Conservation (phyloP, 176 grass and related monocot species). For the Microstegium vimineum region DNA sequence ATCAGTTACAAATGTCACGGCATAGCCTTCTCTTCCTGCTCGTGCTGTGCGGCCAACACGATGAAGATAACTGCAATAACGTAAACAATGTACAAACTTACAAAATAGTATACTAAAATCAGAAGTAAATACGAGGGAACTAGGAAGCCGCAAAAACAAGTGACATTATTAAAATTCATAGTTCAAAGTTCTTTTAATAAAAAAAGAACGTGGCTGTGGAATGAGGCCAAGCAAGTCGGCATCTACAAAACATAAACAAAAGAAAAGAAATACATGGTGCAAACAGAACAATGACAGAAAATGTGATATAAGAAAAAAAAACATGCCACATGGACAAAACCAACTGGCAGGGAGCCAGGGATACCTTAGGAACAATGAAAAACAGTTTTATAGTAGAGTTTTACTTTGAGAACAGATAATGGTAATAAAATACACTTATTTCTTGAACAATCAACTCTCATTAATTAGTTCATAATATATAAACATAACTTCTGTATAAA, state of each 20-base stretch:
- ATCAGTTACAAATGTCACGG: slow-evolving; percentile 92
- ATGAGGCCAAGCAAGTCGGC: neutral
- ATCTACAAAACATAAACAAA: neutral
- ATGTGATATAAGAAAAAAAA: neutral
- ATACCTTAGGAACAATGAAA: neutral
- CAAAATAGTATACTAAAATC: neutral
- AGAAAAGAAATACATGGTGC: neutral
- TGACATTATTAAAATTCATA: neutral
- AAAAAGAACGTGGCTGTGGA: neutral
- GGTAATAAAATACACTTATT: neutral
- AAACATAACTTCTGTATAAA: neutral
- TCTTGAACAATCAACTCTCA: neutral
- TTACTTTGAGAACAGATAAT: neutral
- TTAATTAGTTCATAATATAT: neutral
- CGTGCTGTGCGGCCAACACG: slow-evolving; percentile 83
- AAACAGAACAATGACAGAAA: neutral
- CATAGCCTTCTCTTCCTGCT: slow-evolving; percentile 89
- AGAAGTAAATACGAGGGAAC: neutral
- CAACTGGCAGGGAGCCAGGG: neutral
- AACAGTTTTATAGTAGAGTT: neutral
- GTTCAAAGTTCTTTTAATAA: neutral
- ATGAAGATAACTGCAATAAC: slow-evolving; percentile 75
- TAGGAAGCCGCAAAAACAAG: neutral
- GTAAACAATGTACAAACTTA: neutral
- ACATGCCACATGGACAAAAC: neutral